Evolutionary conservation across 2,329 filamentous ascomycete species (phyloP).

Genomic region (Cytospora leucostoma): DNA sequence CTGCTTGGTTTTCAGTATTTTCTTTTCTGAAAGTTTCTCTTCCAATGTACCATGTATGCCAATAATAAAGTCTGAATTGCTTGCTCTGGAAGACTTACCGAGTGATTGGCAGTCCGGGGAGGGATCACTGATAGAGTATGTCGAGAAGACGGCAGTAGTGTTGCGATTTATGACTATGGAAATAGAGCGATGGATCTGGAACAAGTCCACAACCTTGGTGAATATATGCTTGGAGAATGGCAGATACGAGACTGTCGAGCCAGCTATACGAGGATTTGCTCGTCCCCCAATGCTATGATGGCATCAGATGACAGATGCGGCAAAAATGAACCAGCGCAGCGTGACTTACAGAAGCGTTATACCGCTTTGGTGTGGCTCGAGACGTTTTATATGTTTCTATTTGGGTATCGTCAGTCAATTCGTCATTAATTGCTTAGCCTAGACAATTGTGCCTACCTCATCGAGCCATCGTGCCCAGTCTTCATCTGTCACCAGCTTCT

Average conservation of each 20-base stretch:
- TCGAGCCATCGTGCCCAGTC: slow-evolving; percentile 5
- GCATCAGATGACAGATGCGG: background rate
- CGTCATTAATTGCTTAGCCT: background rate
- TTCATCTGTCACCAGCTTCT: background rate
- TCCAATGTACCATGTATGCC: background rate
- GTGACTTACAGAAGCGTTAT: background rate
- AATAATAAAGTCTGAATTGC: background rate
- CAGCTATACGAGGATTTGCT: background rate
- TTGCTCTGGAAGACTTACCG: background rate
- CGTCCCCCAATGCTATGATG: background rate
- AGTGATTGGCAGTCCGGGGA: background rate
- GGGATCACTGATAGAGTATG: background rate
- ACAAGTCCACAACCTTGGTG: background rate
- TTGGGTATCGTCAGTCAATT: background rate
- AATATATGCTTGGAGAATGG: slow-evolving; percentile 8
- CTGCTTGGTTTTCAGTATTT: background rate
- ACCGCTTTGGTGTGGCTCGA: background rate
- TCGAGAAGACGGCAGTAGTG: background rate
- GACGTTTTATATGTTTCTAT: background rate
- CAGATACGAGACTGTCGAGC: background rate
- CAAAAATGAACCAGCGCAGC: background rate
- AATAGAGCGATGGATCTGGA: slow-evolving; percentile 8
- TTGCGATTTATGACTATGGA: slow-evolving; percentile 3
- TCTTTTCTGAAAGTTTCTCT: background rate
- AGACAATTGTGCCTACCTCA: background rate